Percentiles rank a stretch among this genome's conserved stretches.
Conservation (phyloP, 352 stramenopile species). For the Thalassiosira exigua region DNA sequence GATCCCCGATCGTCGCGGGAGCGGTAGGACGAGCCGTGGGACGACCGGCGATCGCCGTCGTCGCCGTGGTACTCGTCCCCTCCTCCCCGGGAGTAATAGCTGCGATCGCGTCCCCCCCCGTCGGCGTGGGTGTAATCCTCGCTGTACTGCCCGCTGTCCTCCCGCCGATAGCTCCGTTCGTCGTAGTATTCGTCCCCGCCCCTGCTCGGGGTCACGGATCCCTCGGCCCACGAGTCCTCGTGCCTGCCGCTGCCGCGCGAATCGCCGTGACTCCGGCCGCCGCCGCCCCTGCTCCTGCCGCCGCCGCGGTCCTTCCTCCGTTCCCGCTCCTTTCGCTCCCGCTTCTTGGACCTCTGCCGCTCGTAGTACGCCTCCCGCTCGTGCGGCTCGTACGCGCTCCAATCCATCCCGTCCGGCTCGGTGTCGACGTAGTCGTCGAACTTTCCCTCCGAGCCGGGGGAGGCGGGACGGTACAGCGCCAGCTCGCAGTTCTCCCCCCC, state of each 20-base stretch:
- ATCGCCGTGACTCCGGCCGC: slow-evolving; percentile 1
- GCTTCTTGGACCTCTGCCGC: slow-evolving; percentile 22
- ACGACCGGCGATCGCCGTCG: no score
- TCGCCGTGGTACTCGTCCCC: no score
- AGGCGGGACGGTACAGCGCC: background rate
- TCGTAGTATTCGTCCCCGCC: slow-evolving; percentile 21
- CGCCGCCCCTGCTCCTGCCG: background rate
- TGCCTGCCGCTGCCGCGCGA: background rate
- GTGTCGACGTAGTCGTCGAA: slow-evolving; percentile 62
- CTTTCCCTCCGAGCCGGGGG: background rate
- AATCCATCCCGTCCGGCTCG: slow-evolving; percentile 62
- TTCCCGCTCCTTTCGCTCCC: slow-evolving; percentile 17
- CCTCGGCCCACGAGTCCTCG: background rate
- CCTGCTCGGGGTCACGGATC: background rate
- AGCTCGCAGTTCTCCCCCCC: slow-evolving; percentile 8
- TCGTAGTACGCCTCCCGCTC: slow-evolving; percentile 40
- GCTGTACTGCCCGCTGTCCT: background rate
- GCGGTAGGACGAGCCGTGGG: no score
- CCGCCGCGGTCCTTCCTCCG: slow-evolving; percentile 1
- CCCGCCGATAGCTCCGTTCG: slow-evolving; percentile 1
- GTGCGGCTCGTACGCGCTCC: slow-evolving; percentile 43
- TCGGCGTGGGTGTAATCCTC: background rate
- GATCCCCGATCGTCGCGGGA: background rate
- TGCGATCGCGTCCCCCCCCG: background rate
- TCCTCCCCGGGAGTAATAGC: background rate